Base-by-base conservation (phyloP, 139 green algal genomes). In the Tetratostichococcus sp. region DNA sequence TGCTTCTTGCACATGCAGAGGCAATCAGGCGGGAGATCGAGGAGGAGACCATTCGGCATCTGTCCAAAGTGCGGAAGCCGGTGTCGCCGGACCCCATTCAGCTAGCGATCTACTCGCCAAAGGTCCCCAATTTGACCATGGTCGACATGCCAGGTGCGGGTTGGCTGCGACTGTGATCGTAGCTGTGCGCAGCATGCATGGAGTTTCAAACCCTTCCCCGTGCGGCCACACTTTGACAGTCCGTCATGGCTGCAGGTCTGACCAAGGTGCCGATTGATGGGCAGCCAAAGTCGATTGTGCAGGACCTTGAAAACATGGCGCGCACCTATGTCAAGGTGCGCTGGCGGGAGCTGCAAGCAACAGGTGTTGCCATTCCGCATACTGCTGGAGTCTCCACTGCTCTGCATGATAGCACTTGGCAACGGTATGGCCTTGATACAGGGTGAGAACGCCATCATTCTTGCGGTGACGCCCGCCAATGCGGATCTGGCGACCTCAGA, bases 401-500 rank as follows among this genome's bases (percentile, higher is more conserved):
- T n/a, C n/a, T n/a, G n/a, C n/a, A n/a, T n/a, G n/a, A n/a, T n/a
- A n/a, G n/a, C n/a, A n/a, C n/a, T 43, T 66, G 32, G 69, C 43
- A 72, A 65, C 33, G 17, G 42, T 57, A 59, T 26, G 25, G 22
- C 28, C 6, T 30, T 31, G 26, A 31, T 76, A 30, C 80, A 88
- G 81, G 87, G 90, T 77, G 86, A 93, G 50, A 96, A 96, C 77
- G 90, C 92, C 65, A 96, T 97, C 86, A 96, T 97, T 33, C 87
- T 98, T 32, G 96, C 96, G 14, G 96, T 99, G 1, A 96, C 96
- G 1, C 94, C 96, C 31, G 96, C 96, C 39, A 99, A 99, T 77
- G 92, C 93, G 14, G 96, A 99, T 86, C 74, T 99, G 69, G 93
- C 96, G 1, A 99, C 95, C 35, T 94, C 85, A 19, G 96, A 99